phyloP scores from a whole-genome alignment of 805 yeast species.

The Deakozyma indianensis region DNA sequence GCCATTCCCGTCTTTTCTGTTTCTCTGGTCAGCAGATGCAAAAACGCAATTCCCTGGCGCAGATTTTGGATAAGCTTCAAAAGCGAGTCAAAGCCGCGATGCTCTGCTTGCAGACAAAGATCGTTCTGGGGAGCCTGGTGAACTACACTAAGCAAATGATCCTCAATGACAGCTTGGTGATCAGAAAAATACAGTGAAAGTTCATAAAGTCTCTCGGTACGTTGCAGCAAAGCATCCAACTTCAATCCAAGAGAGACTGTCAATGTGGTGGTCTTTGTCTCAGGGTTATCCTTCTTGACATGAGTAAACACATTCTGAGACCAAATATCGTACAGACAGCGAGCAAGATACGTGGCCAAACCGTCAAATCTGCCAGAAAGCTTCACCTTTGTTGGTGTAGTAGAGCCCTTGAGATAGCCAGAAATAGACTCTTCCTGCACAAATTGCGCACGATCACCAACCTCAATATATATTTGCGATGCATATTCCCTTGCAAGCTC shows the following conservation, averaged over 20 bases:
- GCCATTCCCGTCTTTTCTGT: conserved; percentile 31
- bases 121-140: conserved; percentile 18
- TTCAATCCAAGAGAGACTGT: neutral
- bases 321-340: conserved; percentile 76
- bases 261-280: neutral
- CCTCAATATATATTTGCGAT: conserved; percentile 19
- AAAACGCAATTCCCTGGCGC: conserved; percentile 82
- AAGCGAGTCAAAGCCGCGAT: conserved; percentile 69
- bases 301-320: conserved; percentile 22
- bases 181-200: conserved; percentile 25
- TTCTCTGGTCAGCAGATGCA: conserved; percentile 70
- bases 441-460: conserved; percentile 14
- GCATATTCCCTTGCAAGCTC: conserved; percentile 16
- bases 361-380: conserved; percentile 89
- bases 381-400: conserved; percentile 31
- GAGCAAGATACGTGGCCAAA: conserved; percentile 58
- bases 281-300: neutral
- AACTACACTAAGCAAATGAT: conserved; percentile 14
- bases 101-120: conserved; percentile 58
- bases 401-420: conserved; percentile 26
- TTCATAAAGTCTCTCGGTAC: conserved; percentile 13
- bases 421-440: conserved; percentile 1
- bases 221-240: neutral
- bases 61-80: conserved; percentile 60
- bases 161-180: conserved; percentile 32